phyloP scores from a whole-genome alignment of 345 rosid species.

The Hirschfeldia incana region DNA sequence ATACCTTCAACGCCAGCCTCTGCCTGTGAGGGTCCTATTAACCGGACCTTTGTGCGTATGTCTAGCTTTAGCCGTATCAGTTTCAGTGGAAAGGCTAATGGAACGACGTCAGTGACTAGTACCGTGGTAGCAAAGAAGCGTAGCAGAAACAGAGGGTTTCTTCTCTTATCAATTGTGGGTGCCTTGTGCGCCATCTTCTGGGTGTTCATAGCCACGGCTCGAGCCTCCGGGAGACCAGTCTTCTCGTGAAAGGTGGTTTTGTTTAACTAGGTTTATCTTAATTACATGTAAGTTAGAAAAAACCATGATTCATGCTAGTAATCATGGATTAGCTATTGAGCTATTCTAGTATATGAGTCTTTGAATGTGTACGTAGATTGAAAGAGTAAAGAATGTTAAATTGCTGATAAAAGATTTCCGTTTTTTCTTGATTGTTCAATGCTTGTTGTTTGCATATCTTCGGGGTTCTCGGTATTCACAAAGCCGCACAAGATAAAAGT shows the following conservation, averaged over 20 bases:
- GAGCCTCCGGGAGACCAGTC: constrained; percentile 36
- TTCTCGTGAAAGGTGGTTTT: neutral
- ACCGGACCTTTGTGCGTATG: constrained; percentile 73
- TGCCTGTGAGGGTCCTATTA: constrained; percentile 72
- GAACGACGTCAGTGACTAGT: constrained; percentile 18
- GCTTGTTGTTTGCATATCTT: neutral
- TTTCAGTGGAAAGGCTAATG: constrained; percentile 31
- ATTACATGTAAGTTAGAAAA: constrained; percentile 6
- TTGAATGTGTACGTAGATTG: constrained; percentile 24
- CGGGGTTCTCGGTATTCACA: neutral
- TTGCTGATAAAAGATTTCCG: neutral
- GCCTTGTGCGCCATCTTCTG: constrained; percentile 68
- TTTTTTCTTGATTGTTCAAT: neutral
- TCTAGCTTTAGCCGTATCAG: constrained; percentile 76
- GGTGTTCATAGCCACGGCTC: constrained; percentile 55
- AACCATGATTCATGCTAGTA: constrained; percentile 11
- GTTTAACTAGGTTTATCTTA: neutral
- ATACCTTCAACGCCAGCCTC: constrained; percentile 87
- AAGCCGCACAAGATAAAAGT: neutral
- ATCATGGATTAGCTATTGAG: neutral
- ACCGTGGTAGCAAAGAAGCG: constrained; percentile 36
- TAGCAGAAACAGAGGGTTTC: constrained; percentile 46
- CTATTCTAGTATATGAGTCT: neutral
- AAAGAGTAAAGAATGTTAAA: neutral
- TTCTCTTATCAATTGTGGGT: constrained; percentile 58